Evolutionary conservation across 352 stramenopile genomes (phyloP).

Genomic region (Pythium biforme): DNA sequence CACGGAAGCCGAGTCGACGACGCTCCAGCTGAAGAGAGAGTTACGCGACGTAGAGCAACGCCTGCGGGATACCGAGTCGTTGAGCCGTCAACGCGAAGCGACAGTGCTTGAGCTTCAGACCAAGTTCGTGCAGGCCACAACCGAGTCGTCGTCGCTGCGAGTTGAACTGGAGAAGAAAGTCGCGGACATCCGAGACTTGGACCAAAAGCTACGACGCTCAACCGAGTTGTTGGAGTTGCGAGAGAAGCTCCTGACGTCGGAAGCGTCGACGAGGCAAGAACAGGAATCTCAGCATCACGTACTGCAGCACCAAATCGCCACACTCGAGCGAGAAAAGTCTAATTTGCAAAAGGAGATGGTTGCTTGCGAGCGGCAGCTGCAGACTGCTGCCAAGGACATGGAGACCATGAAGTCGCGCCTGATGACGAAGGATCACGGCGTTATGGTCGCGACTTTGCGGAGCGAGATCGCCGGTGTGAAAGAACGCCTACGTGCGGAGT

Average conservation of each 20-base stretch:
- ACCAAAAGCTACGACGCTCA: slow-evolving; percentile 48
- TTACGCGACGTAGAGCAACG: slow-evolving; percentile 33
- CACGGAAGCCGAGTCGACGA: slow-evolving; percentile 13
- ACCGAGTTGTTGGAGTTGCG: slow-evolving; percentile 36
- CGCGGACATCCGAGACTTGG: slow-evolving; percentile 47
- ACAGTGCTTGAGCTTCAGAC: slow-evolving; percentile 33
- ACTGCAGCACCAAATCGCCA: slow-evolving; percentile 35
- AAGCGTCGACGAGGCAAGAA: slow-evolving; percentile 41
- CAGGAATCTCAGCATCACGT: slow-evolving; percentile 46
- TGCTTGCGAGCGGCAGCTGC: slow-evolving; percentile 26
- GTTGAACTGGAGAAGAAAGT: slow-evolving; percentile 46
- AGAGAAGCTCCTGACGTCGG: slow-evolving; percentile 53
- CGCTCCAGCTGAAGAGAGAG: slow-evolving; percentile 7
- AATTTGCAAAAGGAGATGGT: neutral
- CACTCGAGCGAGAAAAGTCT: slow-evolving; percentile 13
- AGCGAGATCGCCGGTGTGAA: slow-evolving; percentile 61
- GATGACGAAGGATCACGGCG: slow-evolving; percentile 44
- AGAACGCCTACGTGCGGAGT: slow-evolving; percentile 55
- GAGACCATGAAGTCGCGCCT: slow-evolving; percentile 39
- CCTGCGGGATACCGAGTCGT: slow-evolving; percentile 23
- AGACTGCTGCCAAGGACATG: slow-evolving; percentile 44
- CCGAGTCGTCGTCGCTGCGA: slow-evolving; percentile 24
- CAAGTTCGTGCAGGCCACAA: slow-evolving; percentile 29
- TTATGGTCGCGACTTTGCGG: slow-evolving; percentile 62
- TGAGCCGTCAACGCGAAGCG: slow-evolving; percentile 19